Conservation (phyloP, 306 rosid species). For the Chamaecrista fasciculata region DNA sequence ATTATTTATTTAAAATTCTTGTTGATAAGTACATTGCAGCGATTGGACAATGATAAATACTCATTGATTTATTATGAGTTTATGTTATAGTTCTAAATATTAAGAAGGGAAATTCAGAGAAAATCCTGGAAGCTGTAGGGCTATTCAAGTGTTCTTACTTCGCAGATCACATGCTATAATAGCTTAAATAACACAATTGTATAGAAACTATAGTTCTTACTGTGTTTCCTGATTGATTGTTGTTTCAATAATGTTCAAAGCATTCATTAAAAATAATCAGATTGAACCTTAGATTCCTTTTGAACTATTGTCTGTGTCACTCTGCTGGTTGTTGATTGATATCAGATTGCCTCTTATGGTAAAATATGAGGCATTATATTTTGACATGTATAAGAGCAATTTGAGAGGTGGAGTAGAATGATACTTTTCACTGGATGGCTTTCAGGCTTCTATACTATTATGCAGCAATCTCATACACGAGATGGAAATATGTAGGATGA, state of each 20-base stretch:
- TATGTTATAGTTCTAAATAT: not conserved
- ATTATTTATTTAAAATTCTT: not conserved
- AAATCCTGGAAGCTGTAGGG: conserved; percentile 15
- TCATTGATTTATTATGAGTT: not conserved
- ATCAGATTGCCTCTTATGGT: not conserved
- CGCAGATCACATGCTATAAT: not conserved
- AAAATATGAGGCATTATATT: not conserved
- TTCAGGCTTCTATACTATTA: not conserved
- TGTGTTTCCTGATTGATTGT: not conserved
- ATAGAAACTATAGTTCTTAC: not conserved
- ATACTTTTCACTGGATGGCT: not conserved
- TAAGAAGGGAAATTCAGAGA: not conserved
- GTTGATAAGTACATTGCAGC: not conserved
- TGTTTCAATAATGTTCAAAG: conserved; percentile 5
- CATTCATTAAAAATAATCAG: not conserved
- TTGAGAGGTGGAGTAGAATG: not conserved
- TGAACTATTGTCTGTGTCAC: not conserved
- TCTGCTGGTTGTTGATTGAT: not conserved
- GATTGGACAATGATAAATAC: not conserved
- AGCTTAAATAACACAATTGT: not conserved
- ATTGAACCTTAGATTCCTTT: not conserved
- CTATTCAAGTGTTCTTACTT: not conserved
- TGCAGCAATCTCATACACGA: not conserved
- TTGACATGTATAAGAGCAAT: not conserved
- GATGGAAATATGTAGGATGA: not conserved